Percentiles rank a stretch among this genome's conserved stretches.
Conservation (phyloP, 78 protist species). For the Isochrysis galbana region DNA sequence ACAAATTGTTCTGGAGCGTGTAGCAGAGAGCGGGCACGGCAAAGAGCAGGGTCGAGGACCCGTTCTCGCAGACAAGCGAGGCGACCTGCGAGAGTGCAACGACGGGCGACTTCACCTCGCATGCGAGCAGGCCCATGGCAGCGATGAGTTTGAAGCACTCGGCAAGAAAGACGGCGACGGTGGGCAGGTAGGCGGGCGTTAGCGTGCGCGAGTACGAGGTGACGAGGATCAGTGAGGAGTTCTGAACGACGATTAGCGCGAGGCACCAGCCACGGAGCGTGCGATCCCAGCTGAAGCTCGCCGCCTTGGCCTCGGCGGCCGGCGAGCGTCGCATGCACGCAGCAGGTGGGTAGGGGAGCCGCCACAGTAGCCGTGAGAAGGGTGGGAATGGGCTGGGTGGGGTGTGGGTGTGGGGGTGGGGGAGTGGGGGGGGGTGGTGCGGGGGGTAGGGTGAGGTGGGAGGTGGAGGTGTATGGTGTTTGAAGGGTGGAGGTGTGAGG, state of each 20-base stretch:
- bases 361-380: too few species aligned
- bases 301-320: too few species aligned
- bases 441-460: too few species aligned
- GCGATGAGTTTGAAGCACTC: not conserved
- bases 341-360: too few species aligned
- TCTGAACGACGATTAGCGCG: not conserved
- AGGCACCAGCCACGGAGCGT: not conserved
- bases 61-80: not conserved
- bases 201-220: slow-evolving; percentile 12
- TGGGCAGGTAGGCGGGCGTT: not conserved
- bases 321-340: too few species aligned
- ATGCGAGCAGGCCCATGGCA: not conserved
- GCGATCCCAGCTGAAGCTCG: too few species aligned
- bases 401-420: too few species aligned
- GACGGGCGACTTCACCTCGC: not conserved
- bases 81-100: not conserved
- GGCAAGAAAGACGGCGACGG: slow-evolving; percentile 10
- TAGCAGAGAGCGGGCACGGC: slow-evolving; percentile 20
- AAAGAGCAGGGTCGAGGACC: not conserved
- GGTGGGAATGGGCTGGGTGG: too few species aligned
- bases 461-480: too few species aligned
- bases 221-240: not conserved
- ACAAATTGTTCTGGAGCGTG: not conserved
- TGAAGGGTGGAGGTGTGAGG: too few species aligned
- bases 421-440: too few species aligned